Percentiles rank a stretch among this genome's conserved stretches.
phyloP scores from a whole-genome alignment of 2,329 filamentous ascomycete genomes.

The Tolypocladium inflatum region DNA sequence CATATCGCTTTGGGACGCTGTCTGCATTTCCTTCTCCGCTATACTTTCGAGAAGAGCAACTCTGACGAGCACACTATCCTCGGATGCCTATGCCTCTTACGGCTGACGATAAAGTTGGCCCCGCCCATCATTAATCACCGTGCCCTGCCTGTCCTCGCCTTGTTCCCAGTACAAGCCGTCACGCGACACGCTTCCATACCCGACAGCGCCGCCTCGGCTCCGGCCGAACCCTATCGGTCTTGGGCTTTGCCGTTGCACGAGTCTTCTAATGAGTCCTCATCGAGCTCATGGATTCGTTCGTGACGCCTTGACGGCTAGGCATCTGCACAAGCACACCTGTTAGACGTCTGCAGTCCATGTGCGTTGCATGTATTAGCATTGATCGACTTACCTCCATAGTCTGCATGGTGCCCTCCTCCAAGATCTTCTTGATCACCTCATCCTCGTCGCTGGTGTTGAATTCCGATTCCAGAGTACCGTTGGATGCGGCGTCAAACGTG shows the following conservation, averaged over 20 bases:
- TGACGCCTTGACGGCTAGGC: constrained; percentile 39
- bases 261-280: constrained; percentile 30
- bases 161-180: background rate
- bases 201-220: background rate
- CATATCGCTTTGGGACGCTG: background rate
- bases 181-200: background rate
- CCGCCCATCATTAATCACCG: background rate
- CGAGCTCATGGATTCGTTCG: constrained; percentile 41
- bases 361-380: background rate
- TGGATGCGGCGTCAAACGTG: constrained; percentile 65
- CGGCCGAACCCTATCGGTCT: background rate
- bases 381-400: constrained; percentile 38
- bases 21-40: background rate
- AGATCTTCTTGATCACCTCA: constrained; percentile 70
- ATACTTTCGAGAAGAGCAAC: background rate
- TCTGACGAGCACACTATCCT: background rate
- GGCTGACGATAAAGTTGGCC: background rate
- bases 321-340: constrained; percentile 26
- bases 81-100: background rate
- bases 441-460: constrained; percentile 77
- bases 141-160: background rate
- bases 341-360: background rate
- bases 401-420: constrained; percentile 66
- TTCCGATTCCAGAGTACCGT: constrained; percentile 68
- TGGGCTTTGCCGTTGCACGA: background rate